Percentiles rank a stretch among this genome's conserved stretches.
These are phyloP conservation scores for Acanthamoeba quina DNA, from an alignment of 208 protist genomes.

Conservation along the genomic window DNA sequence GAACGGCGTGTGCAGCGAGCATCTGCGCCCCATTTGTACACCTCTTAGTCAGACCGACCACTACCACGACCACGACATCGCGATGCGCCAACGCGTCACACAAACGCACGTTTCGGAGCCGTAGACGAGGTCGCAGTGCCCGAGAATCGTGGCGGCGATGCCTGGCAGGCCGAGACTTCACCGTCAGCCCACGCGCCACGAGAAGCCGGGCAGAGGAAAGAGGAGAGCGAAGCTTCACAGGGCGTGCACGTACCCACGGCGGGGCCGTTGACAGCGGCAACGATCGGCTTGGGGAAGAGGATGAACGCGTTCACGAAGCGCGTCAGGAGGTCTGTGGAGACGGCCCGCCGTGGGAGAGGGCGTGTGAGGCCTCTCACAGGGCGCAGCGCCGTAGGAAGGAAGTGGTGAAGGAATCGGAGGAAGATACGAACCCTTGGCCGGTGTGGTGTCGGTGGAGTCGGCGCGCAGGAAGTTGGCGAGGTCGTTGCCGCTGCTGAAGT, in stretches of 20 bases:
- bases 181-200: neutral
- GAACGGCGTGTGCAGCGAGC: constrained; percentile 67
- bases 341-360: neutral
- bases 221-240: neutral
- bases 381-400: neutral
- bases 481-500: constrained; percentile 75
- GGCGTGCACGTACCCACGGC: neutral
- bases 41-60: neutral
- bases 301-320: constrained; percentile 72
- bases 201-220: neutral
- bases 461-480: constrained; percentile 53
- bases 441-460: neutral
- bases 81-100: neutral
- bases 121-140: constrained; percentile 73
- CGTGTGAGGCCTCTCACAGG: too few relatives aligned
- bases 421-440: constrained; percentile 1
- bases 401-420: neutral
- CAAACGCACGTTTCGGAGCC: constrained; percentile 48
- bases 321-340: constrained; percentile 34
- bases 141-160: constrained; percentile 57
- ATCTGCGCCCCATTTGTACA: neutral
- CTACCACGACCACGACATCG: too few relatives aligned
- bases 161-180: neutral
- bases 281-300: constrained; percentile 70
- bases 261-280: constrained; percentile 66